Conservation (phyloP, 208 protist species). For the Sergeia podlipaevii region DNA sequence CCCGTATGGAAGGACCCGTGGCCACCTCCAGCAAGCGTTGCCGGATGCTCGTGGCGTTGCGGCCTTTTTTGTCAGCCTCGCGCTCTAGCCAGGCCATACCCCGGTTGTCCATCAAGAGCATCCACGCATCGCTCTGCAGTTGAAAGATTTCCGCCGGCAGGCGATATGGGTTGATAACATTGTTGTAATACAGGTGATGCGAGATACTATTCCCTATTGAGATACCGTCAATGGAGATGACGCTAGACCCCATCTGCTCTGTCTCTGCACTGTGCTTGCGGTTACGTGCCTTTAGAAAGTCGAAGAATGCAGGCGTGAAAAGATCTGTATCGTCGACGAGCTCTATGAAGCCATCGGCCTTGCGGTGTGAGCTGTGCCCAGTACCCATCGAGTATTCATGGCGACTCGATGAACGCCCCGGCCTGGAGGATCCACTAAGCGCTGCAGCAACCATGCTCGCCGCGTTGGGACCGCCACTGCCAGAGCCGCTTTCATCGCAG, state of each 20-base stretch:
- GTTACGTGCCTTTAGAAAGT: slow-evolving; percentile 27
- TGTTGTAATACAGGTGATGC: neutral
- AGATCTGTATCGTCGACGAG: slow-evolving; percentile 43
- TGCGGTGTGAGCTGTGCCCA: neutral
- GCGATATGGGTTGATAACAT: slow-evolving; percentile 25
- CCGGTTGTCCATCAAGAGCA: slow-evolving; percentile 84
- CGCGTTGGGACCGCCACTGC: neutral
- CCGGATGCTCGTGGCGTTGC: slow-evolving; percentile 59
- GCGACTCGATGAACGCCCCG: no score
- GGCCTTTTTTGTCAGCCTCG: slow-evolving; percentile 56
- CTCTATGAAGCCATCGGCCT: slow-evolving; percentile 10
- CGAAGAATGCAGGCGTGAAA: slow-evolving; percentile 56
- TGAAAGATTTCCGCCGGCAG: slow-evolving; percentile 35
- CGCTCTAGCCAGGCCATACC: slow-evolving; percentile 83
- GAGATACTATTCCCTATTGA: neutral
- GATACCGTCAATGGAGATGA: neutral
- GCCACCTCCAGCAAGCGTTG: slow-evolving; percentile 69
- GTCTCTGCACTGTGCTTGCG: neutral
- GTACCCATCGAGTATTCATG: no score
- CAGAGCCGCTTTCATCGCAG: slow-evolving; percentile 5
- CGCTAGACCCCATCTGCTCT: neutral
- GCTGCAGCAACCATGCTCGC: neutral
- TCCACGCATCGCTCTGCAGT: slow-evolving; percentile 76
- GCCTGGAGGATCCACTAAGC: no score
- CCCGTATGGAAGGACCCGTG: slow-evolving; percentile 10